Conservation (phyloP, 208 protist genomes). For the Spongospora subterranea region DNA sequence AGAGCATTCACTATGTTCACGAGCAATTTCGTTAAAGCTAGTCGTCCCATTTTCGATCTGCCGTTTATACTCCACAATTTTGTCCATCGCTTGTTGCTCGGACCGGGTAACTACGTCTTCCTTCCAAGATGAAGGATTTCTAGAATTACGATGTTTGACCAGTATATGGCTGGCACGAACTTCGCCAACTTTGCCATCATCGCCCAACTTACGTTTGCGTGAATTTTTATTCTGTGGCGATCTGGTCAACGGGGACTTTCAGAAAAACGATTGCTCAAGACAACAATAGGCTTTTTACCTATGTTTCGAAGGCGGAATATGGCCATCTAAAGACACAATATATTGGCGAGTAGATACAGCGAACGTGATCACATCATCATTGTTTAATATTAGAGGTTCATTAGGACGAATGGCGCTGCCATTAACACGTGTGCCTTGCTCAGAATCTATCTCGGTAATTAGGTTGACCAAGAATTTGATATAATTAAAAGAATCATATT, state of each 20-base stretch:
- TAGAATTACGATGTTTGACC: conserved; percentile 39
- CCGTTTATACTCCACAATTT: background rate
- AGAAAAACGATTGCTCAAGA: background rate
- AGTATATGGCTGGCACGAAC: conserved; percentile 50
- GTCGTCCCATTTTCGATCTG: background rate
- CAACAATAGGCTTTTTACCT: background rate
- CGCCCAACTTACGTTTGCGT: background rate
- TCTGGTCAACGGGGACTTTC: background rate
- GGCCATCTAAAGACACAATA: conserved; percentile 16
- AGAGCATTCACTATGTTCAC: conserved; percentile 8
- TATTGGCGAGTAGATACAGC: conserved; percentile 23
- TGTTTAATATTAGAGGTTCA: background rate
- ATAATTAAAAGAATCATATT: background rate
- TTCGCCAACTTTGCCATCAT: background rate
- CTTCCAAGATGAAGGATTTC: conserved; percentile 23
- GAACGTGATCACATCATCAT: conserved; percentile 46
- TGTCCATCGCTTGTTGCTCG: background rate
- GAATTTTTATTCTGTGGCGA: background rate
- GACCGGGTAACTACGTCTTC: background rate
- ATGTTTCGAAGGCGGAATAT: background rate
- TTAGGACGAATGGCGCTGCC: background rate
- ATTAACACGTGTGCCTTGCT: background rate
- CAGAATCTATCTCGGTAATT: background rate
- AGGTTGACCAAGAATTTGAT: background rate
- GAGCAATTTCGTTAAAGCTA: background rate